Evolutionary conservation across 441 rosid species (phyloP).

Genomic region (Erysimum cheiri): DNA sequence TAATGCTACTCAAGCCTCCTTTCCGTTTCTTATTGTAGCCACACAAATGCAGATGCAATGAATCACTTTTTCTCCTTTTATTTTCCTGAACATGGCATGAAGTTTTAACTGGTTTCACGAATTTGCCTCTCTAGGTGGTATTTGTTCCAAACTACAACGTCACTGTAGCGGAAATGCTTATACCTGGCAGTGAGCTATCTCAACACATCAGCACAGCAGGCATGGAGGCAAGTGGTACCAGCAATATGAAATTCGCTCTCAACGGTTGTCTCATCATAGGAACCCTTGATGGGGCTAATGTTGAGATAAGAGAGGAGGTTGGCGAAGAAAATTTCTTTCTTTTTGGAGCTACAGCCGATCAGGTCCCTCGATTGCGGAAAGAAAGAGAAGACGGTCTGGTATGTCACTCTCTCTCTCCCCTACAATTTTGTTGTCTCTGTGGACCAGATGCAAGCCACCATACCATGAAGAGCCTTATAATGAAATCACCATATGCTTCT

Average conservation of each 20-base stretch:
- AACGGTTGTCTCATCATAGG: slow-evolving; percentile 97
- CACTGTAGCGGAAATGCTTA: slow-evolving; percentile 88
- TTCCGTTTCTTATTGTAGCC: slow-evolving; percentile 7
- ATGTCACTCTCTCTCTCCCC: slow-evolving; percentile 18
- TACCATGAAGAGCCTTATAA: background rate
- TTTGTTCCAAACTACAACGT: slow-evolving; percentile 97
- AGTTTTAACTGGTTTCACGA: background rate
- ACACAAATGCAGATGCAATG: slow-evolving; percentile 14
- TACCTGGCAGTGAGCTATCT: slow-evolving; percentile 96
- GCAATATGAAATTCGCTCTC: slow-evolving; percentile 96
- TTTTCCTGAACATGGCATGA: slow-evolving; percentile 10
- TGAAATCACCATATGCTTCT: slow-evolving; percentile 24
- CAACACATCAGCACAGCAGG: slow-evolving; percentile 99
- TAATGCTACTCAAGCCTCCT: slow-evolving; percentile 19
- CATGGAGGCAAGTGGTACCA: slow-evolving; percentile 99
- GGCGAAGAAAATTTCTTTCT: slow-evolving; percentile 92
- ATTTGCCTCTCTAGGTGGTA: slow-evolving; percentile 63
- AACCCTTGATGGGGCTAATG: slow-evolving; percentile 96
- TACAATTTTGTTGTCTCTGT: background rate
- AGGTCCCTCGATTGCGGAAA: slow-evolving; percentile 78
- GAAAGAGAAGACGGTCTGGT: slow-evolving; percentile 91
- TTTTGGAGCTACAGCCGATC: slow-evolving; percentile 89
- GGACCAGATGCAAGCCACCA: background rate
- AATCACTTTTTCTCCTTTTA: background rate
- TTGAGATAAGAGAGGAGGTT: slow-evolving; percentile 92